phyloP scores from a whole-genome alignment of 768 basidiomycete genomes.

The Guyanaporus albipodus region DNA sequence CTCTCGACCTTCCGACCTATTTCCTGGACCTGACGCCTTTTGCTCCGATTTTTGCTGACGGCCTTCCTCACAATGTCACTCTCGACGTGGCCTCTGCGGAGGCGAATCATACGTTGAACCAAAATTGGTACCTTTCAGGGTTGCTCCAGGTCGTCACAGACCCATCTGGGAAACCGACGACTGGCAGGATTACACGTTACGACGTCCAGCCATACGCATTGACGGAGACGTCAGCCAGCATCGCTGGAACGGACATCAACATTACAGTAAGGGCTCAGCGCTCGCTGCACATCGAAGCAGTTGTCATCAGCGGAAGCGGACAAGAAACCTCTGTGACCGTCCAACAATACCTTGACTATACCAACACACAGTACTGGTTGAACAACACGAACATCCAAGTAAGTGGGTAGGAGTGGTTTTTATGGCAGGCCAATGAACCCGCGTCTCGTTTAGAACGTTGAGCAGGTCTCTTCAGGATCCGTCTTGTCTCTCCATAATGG shows the following conservation, averaged over 20 bases:
- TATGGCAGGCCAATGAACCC: background rate
- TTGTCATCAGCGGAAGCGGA: slow-evolving; percentile 62
- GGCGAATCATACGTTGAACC: slow-evolving; percentile 55
- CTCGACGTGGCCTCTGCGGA: slow-evolving; percentile 74
- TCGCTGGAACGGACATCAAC: slow-evolving; percentile 44
- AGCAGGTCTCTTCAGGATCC: slow-evolving; percentile 47
- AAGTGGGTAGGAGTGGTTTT: background rate
- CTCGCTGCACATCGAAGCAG: slow-evolving; percentile 55
- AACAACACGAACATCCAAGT: slow-evolving; percentile 44
- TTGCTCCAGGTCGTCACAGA: slow-evolving; percentile 66
- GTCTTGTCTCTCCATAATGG: slow-evolving; percentile 49
- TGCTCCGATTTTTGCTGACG: slow-evolving; percentile 63
- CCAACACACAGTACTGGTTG: slow-evolving; percentile 60
- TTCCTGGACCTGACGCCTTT: slow-evolving; percentile 77
- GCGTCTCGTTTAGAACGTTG: slow-evolving; percentile 38
- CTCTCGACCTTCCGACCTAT: slow-evolving; percentile 74
- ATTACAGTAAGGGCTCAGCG: slow-evolving; percentile 61
- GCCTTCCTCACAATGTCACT: slow-evolving; percentile 63
- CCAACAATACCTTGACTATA: slow-evolving; percentile 56
- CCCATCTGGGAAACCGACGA: slow-evolving; percentile 58
- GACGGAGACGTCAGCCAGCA: slow-evolving; percentile 44
- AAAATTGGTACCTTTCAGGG: slow-evolving; percentile 78
- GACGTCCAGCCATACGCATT: slow-evolving; percentile 54
- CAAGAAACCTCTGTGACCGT: slow-evolving; percentile 51
- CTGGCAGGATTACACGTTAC: slow-evolving; percentile 61